These are phyloP conservation scores for Pleurotus ostreatus DNA, from an alignment of 768 basidiomycete species.

Conservation along the genomic window DNA sequence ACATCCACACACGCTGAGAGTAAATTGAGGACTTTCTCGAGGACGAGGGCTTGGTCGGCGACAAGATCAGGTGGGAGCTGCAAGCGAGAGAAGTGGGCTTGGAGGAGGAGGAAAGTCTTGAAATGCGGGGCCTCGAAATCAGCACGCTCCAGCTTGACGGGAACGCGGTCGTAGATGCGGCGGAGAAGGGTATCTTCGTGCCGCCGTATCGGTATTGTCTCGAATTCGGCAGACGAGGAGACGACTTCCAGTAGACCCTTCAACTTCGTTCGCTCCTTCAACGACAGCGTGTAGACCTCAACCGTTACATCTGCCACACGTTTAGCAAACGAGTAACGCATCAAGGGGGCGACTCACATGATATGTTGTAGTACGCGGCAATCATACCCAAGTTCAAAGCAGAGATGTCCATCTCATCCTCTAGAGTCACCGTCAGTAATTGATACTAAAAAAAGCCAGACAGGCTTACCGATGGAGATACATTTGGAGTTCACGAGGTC, in stretches of 20 bases:
- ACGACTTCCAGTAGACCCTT: constrained; percentile 96
- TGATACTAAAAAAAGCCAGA: background rate
- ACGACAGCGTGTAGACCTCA: constrained; percentile 92
- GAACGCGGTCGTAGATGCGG: constrained; percentile 92
- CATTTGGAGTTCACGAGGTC: constrained; percentile 95
- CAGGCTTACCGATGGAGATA: constrained; percentile 71
- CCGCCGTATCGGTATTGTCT: constrained; percentile 88
- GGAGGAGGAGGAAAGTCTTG: constrained; percentile 95
- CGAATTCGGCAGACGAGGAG: constrained; percentile 95
- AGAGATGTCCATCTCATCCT: constrained; percentile 91
- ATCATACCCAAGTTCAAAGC: constrained; percentile 98
- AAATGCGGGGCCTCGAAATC: constrained; percentile 96
- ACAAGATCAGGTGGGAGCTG: constrained; percentile 91
- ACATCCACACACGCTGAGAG: constrained; percentile 96
- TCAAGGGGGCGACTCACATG: constrained; percentile 48
- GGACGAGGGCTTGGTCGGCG: constrained; percentile 83
- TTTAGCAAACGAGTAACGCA: background rate
- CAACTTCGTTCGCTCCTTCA: constrained; percentile 95
- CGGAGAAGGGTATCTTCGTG: constrained; percentile 85
- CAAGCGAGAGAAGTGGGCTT: constrained; percentile 94
- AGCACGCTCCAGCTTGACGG: constrained; percentile 80
- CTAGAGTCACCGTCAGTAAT: constrained; percentile 26
- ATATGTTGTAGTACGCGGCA: constrained; percentile 93
- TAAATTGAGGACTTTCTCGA: constrained; percentile 88
- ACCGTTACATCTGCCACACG: constrained; percentile 77